phyloP scores from a whole-genome alignment of 225 moss, liverwort and hornwort genomes.

The Thuidium tamariscinum region DNA sequence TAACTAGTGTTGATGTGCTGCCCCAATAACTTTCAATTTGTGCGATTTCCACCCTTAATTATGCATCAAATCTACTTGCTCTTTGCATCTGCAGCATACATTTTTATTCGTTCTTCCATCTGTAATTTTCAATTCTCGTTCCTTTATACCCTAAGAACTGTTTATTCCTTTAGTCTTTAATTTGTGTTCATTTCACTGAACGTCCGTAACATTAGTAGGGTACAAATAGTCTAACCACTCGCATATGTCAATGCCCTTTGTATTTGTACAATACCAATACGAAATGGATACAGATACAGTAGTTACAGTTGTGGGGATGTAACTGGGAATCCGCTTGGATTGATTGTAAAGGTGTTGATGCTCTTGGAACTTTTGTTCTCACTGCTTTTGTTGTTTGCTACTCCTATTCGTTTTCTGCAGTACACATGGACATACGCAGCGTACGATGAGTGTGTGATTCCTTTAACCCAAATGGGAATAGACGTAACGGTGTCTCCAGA shows the following conservation, averaged over 20 bases:
- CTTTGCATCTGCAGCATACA: not conserved
- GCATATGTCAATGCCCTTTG: not conserved
- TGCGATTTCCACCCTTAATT: too few species aligned
- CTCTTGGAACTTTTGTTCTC: not conserved
- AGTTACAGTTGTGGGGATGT: too few species aligned
- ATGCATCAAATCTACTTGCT: not conserved
- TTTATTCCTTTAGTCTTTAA: not conserved
- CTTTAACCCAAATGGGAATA: not conserved
- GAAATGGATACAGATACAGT: too few species aligned
- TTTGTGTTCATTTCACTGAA: not conserved
- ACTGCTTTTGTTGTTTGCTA: not conserved
- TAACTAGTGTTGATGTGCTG: too few species aligned
- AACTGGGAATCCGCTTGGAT: not conserved
- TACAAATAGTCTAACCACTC: not conserved
- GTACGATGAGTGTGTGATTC: constrained; percentile 16
- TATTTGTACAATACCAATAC: too few species aligned
- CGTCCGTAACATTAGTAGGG: not conserved
- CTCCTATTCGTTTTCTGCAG: not conserved
- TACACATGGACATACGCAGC: constrained; percentile 26
- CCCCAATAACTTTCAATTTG: too few species aligned
- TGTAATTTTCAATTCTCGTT: not conserved
- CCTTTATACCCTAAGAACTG: too few species aligned
- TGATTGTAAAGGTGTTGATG: not conserved
- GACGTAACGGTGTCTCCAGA: not conserved
- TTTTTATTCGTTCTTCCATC: not conserved